Base-by-base conservation (phyloP, 805 yeast genomes). In the Ogataea henricii region DNA sequence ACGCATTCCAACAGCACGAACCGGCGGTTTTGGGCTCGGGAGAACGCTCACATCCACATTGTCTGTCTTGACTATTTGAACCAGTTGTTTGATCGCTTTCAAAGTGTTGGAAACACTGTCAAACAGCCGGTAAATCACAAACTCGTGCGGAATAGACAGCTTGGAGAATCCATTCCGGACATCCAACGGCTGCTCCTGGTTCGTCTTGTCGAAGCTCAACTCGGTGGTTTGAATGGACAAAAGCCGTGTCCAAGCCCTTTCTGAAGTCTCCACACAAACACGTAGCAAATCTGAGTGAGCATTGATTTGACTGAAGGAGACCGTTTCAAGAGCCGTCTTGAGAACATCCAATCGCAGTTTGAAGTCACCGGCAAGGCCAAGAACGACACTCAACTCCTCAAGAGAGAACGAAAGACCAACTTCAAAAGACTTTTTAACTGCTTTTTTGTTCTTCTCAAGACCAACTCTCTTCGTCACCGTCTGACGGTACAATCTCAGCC, bases 91-190 rank as follows among this genome's bases (percentile, higher is more conserved):
- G 10, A 83, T 62, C 0, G 89, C 76, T 62, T 91, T 91, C 43
- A 74, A 73, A 34, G 83, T 67, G 0, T 89, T 82, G 16, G 88
- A 76, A 13, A 87, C 68, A 57, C 87, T 87, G 58, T 91, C 97
- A 58, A 91, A 81, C n/a, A 91, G 76, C 20, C 83, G 78, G 67
- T 87, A 88, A 46, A 88, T 81, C 43, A 87, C 73, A 60, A 87
- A 87, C 45, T 82, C 81, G 63, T 85, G 80, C 0, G 97, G 97
- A 43, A 89, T 72, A 20, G 72, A 71, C 37, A 85, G 61, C 45
- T 83, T 76, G 55, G 80, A 70, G 8, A 69, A 67, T 6, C 56
- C 57, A 26, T 76, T 63, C 1, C 46, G 49, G 16, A 72, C 54
- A 57, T 59, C 32, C 43, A 45, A 40, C 20, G 21, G 26, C 37